Base-by-base conservation (phyloP, 2,329 filamentous ascomycete genomes). In the Colletotrichum filicis region DNA sequence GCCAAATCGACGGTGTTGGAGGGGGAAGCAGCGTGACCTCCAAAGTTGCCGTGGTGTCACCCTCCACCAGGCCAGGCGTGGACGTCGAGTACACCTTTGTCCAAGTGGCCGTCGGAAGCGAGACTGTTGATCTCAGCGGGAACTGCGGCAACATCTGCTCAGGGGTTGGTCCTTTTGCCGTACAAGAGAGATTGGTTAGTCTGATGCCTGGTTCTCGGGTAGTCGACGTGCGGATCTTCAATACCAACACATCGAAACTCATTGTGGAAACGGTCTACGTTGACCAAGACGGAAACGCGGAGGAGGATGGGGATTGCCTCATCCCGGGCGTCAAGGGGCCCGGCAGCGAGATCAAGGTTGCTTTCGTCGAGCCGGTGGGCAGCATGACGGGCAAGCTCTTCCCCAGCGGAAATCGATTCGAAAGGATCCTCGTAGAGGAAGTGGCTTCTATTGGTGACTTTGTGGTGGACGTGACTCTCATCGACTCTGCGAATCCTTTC, bases 121-220 rank as follows among this genome's bases (percentile, higher is more conserved):
- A 84, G 5, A 82, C 85, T 9, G 84, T 92, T 2, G 90, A 92
- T 74, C 83, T 89, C 53, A 87, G 87, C 0, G 89, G 90, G 2
- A 92, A 91, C 71, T 92, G 90, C 76, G 90, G 90, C 5, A 92
- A 92, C 74, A 89, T 92, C 85, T 87, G 83, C n/a, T 85, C 86
- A 22, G 89, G 86, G 0, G 85, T 92, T 35, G 91, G 89, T 0
- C 90, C 90, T 0, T 92, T 89, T 77, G 90, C 89, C 0, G 82
- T 90, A 8, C 86, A 92, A 73, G 82, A 88, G 37, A 82, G 86
- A 85, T 8, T 84, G 85, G 69, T 81, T 67, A 37, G 53, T 1
- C 74, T 80, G 9, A 16, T 71, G 14, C 76, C 74, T 16, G 73
- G 77, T 67, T 66, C 65, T 14, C 58, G 30, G 22, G 32, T 26